Conservation (phyloP, 805 yeast genomes). For the Schizosaccharomyces osmophilus region DNA sequence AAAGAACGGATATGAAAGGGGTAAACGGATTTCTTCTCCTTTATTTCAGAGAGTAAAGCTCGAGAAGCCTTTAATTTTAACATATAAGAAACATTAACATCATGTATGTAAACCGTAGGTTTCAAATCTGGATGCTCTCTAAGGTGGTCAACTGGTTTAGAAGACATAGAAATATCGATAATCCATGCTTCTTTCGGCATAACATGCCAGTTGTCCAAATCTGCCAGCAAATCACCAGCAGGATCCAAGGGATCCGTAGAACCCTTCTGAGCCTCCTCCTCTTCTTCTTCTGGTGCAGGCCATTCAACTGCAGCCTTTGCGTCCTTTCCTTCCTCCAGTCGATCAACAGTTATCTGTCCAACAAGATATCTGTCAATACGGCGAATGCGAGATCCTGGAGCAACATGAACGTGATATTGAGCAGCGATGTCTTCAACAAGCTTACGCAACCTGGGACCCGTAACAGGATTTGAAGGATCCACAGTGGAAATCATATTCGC, state of each 20-base stretch:
- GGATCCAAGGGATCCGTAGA: constrained; percentile 9
- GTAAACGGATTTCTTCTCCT: neutral
- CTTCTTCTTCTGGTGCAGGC: constrained; percentile 1
- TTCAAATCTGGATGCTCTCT: constrained; percentile 1
- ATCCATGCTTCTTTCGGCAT: constrained; percentile 66
- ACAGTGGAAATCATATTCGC: constrained; percentile 28
- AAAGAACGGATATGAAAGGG: neutral
- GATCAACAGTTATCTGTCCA: constrained; percentile 31
- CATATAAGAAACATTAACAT: neutral
- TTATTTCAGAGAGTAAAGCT: neutral
- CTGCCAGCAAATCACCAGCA: constrained; percentile 18
- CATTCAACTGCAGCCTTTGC: neutral
- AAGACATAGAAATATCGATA: constrained; percentile 51
- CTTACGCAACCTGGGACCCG: constrained; percentile 45
- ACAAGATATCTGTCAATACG: constrained; percentile 80
- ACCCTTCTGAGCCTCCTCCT: constrained; percentile 2
- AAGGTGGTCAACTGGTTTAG: neutral
- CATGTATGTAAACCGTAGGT: neutral
- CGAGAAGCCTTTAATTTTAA: neutral
- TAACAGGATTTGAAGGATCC: constrained; percentile 17
- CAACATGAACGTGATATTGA: constrained; percentile 57
- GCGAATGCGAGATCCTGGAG: constrained; percentile 82
- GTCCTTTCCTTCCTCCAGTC: constrained; percentile 5
- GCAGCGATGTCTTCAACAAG: constrained; percentile 75
- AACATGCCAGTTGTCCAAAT: constrained; percentile 23